phyloP scores from a whole-genome alignment of 129 eudicot genomes.

The Helianthus annuus region HanXRQr2.0-SUNRISE NC_035438.2:12957237-12957736 shows the following conservation, averaged over 20 bases:
- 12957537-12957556: no score
- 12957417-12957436: no score
- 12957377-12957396: conserved; percentile 15
- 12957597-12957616: no score
- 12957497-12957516: neutral
- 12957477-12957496: neutral
- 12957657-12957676: conserved; percentile 2
- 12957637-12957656: neutral
- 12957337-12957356: conserved; percentile 8
- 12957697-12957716: conserved; percentile 9
- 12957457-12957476: no score
- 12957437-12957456: no score
- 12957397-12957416: neutral
- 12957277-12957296: neutral
- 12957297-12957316: conserved; percentile 15
- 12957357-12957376: neutral
- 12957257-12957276: conserved; percentile 59
- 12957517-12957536: neutral
- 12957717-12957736: neutral
- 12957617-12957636: neutral
- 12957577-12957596: no score
- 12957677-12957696: neutral
- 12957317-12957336: conserved; percentile 24
- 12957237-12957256: conserved; percentile 95
- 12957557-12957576: no score